A percentile compares a stretch with the other conserved stretches of the same genome.
Conservation (phyloP, 1,284 basidiomycete genomes). For the Fomitiporia mediterranea region DNA sequence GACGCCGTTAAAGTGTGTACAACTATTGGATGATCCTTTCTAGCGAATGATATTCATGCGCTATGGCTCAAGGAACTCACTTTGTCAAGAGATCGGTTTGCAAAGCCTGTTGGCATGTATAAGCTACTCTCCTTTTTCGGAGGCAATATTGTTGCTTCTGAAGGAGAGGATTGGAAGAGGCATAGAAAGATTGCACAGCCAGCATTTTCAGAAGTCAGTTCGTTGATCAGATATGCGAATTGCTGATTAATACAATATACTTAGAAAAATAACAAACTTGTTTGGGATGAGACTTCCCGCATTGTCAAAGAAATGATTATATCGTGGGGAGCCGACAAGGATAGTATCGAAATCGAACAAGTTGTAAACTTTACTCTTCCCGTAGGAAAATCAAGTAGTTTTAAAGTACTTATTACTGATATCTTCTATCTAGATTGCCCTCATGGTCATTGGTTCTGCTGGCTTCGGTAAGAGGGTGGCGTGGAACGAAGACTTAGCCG, state of each 20-base stretch:
- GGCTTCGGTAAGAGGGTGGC: conserved; percentile 51
- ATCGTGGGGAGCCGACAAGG: conserved; percentile 31
- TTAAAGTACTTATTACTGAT: not conserved
- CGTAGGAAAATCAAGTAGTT: conserved; percentile 30
- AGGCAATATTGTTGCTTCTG: conserved; percentile 52
- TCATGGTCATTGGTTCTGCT: conserved; percentile 52
- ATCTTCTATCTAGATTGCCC: conserved; percentile 39
- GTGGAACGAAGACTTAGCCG: conserved; percentile 41
- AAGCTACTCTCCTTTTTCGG: conserved; percentile 37
- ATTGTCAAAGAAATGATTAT: conserved; percentile 41
- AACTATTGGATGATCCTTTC: too few species aligned
- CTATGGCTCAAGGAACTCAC: conserved; percentile 26
- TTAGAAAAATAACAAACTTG: conserved; percentile 50
- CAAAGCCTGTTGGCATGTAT: conserved; percentile 34
- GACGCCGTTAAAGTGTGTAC: conserved; percentile 2
- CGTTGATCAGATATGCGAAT: not conserved
- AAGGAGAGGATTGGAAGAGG: conserved; percentile 57
- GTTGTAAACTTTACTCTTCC: conserved; percentile 41
- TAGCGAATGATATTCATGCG: too few species aligned
- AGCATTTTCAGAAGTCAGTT: conserved; percentile 37
- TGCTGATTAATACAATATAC: not conserved
- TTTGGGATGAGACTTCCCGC: conserved; percentile 50
- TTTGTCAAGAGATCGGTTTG: conserved; percentile 29
- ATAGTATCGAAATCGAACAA: conserved; percentile 31
- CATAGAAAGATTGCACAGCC: conserved; percentile 46